Base-by-base conservation (phyloP, 495 filamentous ascomycete species). In the Extremus antarcticus region DNA sequence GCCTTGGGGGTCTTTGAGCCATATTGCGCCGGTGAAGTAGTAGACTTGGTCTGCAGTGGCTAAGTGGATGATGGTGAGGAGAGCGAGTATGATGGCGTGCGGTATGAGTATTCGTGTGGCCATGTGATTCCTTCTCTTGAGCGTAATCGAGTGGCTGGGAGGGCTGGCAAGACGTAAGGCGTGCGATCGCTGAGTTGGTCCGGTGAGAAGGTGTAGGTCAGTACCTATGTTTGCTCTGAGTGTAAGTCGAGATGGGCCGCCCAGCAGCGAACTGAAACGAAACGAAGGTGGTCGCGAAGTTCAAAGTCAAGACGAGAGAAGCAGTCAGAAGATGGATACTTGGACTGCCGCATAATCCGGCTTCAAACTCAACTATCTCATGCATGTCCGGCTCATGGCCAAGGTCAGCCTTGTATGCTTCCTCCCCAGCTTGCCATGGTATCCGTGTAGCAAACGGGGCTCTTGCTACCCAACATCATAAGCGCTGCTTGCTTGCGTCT, bases 1-100 rank as follows among this genome's bases (percentile, higher is more conserved):
- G 25, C 46, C 2, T 16, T 41, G 23, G 9, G 58, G 50, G 21
- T 52, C 59, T 24, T 56, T 43, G 47, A 70, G 25, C 15, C 55
- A 45, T 22, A 63, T 50, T 19, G 60, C 60, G 39, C 60, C 60
- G 46, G 47, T 52, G 50, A 59, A 63, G 50, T 59, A 58, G 43
- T 57, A 63, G 47, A 50, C 48, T 21, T 56, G 43, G 16, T 22
- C 53, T 19, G 43, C 53, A 29, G 43, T 20, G 19, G 17, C 41
- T 7, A n/a, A 7, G 41, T n/a, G 15, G 41, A 17, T 45, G 15
- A 21, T 7, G 15, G 41, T n/a, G 41, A 45, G 41, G 41, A 17
- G 19, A 3, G 19, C 17, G 41, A 45, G 41, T 7, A 45, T n/a
- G 4, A n/a, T 45, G 16, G 7, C 41, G 16, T 24, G 45, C 35